These are phyloP conservation scores for Rubia tinctorum DNA, from an alignment of 305 asterid genomes.

Conservation along the genomic window DNA sequence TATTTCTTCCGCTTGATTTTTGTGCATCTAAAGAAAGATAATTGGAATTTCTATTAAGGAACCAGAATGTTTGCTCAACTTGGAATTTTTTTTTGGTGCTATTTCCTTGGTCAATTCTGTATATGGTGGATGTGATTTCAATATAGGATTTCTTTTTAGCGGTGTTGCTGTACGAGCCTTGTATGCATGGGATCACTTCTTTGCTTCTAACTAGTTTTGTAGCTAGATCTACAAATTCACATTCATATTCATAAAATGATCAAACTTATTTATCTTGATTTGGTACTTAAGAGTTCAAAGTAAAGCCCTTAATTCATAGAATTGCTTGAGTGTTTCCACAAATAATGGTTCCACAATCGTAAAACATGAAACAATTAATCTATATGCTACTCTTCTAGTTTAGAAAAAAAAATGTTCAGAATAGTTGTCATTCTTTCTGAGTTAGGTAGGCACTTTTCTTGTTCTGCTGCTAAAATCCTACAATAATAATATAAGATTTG, in stretches of 20 bases:
- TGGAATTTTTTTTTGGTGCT: not conserved
- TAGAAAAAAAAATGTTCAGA: not conserved
- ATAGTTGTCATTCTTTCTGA: not conserved
- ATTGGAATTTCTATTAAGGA: not conserved
- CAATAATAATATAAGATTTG: not conserved
- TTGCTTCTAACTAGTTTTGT: not conserved
- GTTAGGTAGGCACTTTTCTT: not conserved
- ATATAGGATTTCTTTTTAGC: not conserved
- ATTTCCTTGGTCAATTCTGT: not conserved
- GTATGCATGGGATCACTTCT: not conserved
- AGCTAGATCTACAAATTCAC: not conserved
- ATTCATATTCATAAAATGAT: not conserved
- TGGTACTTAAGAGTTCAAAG: not conserved
- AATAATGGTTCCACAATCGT: slow-evolving; percentile 1
- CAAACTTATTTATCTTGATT: not conserved
- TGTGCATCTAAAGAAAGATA: not conserved
- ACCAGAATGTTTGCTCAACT: not conserved
- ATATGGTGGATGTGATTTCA: not conserved
- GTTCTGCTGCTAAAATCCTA: not conserved
- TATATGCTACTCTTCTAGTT: not conserved
- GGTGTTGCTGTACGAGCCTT: not conserved
- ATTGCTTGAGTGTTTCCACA: not conserved
- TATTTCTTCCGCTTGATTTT: not conserved
- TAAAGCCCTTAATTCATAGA: not conserved
- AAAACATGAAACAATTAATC: not conserved